Percentiles rank a stretch among this genome's conserved stretches.
These are phyloP conservation scores for Boletus tomentosulus DNA, from an alignment of 768 basidiomycete genomes.

Conservation along the genomic window DNA sequence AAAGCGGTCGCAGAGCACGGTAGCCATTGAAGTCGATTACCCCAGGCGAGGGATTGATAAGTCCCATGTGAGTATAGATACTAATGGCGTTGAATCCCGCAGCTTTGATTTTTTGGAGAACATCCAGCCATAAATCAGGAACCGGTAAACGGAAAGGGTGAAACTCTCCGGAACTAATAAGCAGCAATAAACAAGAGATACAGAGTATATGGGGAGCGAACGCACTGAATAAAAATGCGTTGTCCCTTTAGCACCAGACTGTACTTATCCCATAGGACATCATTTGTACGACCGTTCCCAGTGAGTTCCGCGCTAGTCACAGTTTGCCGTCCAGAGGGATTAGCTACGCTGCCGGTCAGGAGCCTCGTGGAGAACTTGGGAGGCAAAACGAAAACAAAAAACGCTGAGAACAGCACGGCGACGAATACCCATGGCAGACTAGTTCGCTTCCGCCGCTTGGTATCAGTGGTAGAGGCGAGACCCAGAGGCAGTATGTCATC, in stretches of 20 bases:
- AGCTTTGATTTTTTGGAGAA: slow-evolving; percentile 77
- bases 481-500: slow-evolving; percentile 1
- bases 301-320: slow-evolving; percentile 7
- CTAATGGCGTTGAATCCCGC: slow-evolving; percentile 76
- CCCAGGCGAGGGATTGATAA: slow-evolving; percentile 70
- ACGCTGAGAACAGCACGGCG: slow-evolving; percentile 9
- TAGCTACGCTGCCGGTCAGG: background rate
- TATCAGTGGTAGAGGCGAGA: background rate
- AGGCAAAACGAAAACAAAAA: slow-evolving; percentile 18
- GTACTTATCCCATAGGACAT: slow-evolving; percentile 62
- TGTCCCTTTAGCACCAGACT: slow-evolving; percentile 67
- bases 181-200: background rate
- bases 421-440: slow-evolving; percentile 13
- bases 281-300: slow-evolving; percentile 34
- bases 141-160: slow-evolving; percentile 81
- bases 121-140: slow-evolving; percentile 75
- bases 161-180: slow-evolving; percentile 72
- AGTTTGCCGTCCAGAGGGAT: background rate
- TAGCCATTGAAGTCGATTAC: slow-evolving; percentile 71
- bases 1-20: slow-evolving; percentile 65
- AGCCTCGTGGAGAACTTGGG: background rate
- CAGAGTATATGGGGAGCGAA: slow-evolving; percentile 8
- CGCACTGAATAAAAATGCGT: slow-evolving; percentile 68
- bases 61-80: slow-evolving; percentile 77
- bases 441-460: slow-evolving; percentile 5